Base-by-base conservation (phyloP, 2,329 filamentous ascomycete species). In the Beauveria sp. region DNA sequence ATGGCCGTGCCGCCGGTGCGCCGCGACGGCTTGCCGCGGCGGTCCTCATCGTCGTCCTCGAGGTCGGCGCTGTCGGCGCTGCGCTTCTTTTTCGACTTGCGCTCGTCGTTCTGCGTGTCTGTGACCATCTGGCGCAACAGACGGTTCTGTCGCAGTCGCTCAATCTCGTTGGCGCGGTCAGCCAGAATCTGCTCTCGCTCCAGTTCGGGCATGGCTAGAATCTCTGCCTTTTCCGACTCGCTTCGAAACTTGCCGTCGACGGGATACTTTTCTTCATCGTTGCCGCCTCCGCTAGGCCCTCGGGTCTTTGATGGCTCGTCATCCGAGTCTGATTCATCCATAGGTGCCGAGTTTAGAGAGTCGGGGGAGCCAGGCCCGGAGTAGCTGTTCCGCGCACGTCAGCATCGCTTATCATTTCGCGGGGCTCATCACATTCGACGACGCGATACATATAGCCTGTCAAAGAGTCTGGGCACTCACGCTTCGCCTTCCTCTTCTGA, bases 141-240 rank as follows among this genome's bases (percentile, higher is more conserved):
- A 53, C 87, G 83, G 69, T 95, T 91, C 76, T 96, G 93, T 63
- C 89, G 85, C 68, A 90, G 88, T 58, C 87, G 87, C 70, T 95
- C 90, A 62, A 93, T 88, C 72, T 95, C 87, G 68, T 91, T 86
- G 42, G 89, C 88, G 66, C 95, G 91, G 67, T 96, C 90, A 22
- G 92, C 93, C 7, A 99, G 83, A 50, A 96, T 88, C 71, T 91
- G 86, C 74, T 99, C 95, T 65, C 93, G 89, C 71, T 96, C 88
- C 57, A 98, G 88, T 77, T 98, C 93, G 34, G 92, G 88, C 83
- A 97, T 86, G 62, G 81, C 84, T 83, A 95, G 87, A 65, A 99
- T 95, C 57, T 89, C 81, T 8, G 82, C 82, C 74, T 90, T 93
- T 71, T 95, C 90, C 45, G 85, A 81, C 50, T 86, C 80, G 66